Conservation (phyloP, 441 rosid species). For the Corymbia calophylla region DNA sequence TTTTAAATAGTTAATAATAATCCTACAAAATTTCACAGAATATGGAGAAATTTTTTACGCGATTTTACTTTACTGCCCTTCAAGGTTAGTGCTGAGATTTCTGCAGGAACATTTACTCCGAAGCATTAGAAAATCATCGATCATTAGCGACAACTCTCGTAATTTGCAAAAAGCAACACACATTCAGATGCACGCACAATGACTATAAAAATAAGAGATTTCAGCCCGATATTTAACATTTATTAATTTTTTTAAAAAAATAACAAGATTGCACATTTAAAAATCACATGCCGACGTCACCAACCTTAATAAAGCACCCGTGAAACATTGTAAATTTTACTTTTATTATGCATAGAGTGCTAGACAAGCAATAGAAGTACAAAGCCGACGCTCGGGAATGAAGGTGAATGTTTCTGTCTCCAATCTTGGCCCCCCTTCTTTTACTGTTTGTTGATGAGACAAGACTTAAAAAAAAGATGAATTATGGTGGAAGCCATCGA, state of each 20-base stretch:
- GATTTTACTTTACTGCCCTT: background rate
- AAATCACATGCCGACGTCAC: accelerated
- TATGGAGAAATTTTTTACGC: background rate
- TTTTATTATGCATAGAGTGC: background rate
- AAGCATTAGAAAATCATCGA: background rate
- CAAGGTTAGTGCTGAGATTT: background rate
- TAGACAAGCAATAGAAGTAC: background rate
- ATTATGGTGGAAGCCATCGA: background rate
- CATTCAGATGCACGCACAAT: background rate
- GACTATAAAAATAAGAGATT: background rate
- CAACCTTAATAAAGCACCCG: accelerated
- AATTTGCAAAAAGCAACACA: background rate
- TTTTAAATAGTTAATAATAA: accelerated
- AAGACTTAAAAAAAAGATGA: background rate
- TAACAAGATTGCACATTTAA: background rate
- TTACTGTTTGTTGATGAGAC: background rate
- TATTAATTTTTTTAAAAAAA: background rate
- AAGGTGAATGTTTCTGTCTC: background rate
- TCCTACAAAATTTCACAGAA: accelerated
- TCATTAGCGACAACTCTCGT: background rate
- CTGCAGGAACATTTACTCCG: background rate
- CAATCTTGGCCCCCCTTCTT: background rate
- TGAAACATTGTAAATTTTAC: accelerated
- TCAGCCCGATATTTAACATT: background rate
- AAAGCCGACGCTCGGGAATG: background rate